phyloP scores from a whole-genome alignment of 2,329 filamentous ascomycete genomes.

The Chaetomium strumarium region DNA sequence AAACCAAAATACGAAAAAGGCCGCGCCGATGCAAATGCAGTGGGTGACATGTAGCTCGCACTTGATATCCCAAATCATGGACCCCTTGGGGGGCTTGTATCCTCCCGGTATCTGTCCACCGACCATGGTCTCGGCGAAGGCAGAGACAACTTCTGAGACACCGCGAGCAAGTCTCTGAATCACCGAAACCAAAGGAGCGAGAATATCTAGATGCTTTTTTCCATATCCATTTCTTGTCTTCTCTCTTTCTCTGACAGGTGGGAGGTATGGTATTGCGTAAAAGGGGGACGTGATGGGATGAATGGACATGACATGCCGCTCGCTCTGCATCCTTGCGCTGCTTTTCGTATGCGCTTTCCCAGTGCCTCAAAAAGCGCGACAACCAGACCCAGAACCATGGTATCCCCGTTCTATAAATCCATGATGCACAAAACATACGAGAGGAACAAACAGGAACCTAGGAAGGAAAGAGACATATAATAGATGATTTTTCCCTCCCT shows the following conservation, averaged over 20 bases:
- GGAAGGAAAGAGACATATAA: not conserved
- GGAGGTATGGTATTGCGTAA: not conserved
- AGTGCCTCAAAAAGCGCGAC: not conserved
- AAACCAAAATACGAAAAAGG: too few relatives aligned
- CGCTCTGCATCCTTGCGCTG: not conserved
- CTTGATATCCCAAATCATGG: too few relatives aligned
- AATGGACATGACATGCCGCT: not conserved
- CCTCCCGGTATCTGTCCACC: too few relatives aligned
- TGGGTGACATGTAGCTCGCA: too few relatives aligned
- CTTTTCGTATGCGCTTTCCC: not conserved
- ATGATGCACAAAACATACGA: conserved; percentile 15
- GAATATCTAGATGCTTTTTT: not conserved
- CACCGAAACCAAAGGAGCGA: not conserved
- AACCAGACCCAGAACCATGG: conserved; percentile 6
- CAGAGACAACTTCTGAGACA: not conserved
- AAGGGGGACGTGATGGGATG: too few relatives aligned
- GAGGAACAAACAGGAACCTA: not conserved
- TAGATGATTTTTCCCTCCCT: not conserved
- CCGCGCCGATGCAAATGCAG: too few relatives aligned
- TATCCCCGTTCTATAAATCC: conserved; percentile 19
- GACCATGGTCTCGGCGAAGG: not conserved
- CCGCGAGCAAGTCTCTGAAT: not conserved
- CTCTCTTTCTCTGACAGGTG: not conserved
- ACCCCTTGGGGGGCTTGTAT: too few relatives aligned
- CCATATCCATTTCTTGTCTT: conserved; percentile 1